A percentile compares a stretch with the other conserved stretches of the same genome.
phyloP scores from a whole-genome alignment of 176 grass and related monocot species.

The Musa acuminata region DNA sequence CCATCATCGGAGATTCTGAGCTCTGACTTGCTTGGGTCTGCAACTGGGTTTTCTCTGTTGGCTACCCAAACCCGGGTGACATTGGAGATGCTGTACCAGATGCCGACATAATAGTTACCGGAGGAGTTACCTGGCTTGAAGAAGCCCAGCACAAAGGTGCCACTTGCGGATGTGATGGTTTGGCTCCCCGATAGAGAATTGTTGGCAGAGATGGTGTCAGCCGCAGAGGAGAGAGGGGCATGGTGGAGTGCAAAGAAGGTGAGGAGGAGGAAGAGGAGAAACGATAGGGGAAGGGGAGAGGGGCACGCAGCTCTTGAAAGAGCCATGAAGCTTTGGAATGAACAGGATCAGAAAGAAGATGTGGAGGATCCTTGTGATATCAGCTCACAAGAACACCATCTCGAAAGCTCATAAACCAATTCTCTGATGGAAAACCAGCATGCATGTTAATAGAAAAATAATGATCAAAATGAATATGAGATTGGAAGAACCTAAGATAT shows the following conservation, averaged over 20 bases:
- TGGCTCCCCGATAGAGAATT: constrained; percentile 27
- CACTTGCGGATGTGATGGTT: constrained; percentile 34
- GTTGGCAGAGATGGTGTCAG: constrained; percentile 23
- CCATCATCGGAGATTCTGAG: constrained; percentile 29
- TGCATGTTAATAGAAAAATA: no score
- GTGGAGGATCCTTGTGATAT: background rate
- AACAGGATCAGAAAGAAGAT: background rate
- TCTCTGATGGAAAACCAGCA: no score
- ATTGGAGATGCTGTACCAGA: constrained; percentile 40
- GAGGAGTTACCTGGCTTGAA: constrained; percentile 22
- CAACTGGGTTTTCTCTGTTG: constrained; percentile 35
- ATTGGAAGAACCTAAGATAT: no score
- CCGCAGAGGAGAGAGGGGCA: constrained; percentile 7
- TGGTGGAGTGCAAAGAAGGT: background rate
- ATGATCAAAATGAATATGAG: no score
- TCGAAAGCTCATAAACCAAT: no score
- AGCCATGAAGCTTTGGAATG: constrained; percentile 4
- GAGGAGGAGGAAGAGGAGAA: background rate
- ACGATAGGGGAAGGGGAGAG: background rate
- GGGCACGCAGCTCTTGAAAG: background rate
- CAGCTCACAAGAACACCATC: no score
- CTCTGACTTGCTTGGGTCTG: constrained; percentile 14
- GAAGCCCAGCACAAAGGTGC: constrained; percentile 45
- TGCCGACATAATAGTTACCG: constrained; percentile 31
- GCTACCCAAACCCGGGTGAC: constrained; percentile 41